Percentiles rank a stretch among this genome's conserved stretches.
Evolutionary conservation across 148 eudicot species (phyloP).

Genomic region (Polygonum maritimum): DNA sequence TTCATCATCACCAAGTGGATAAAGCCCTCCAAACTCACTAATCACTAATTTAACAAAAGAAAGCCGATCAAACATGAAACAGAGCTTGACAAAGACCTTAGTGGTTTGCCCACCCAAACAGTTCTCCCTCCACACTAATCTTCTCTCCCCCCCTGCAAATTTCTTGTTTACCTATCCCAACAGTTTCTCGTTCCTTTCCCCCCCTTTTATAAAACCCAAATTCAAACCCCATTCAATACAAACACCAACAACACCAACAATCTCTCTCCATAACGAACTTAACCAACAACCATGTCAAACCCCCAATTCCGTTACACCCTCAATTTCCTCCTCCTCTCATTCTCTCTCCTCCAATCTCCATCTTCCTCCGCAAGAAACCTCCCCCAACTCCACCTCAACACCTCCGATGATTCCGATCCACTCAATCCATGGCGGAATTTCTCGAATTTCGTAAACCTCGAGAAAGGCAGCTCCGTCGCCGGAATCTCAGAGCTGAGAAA

Average conservation of each 20-base stretch:
- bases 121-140: not conserved
- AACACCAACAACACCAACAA: not conserved
- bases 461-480: constrained; percentile 38
- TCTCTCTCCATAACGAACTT: constrained; percentile 2
- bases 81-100: not conserved
- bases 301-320: not conserved
- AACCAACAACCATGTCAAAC: not conserved
- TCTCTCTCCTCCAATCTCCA: not conserved
- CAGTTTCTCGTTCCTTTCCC: not conserved
- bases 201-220: not conserved
- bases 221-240: too few relatives aligned
- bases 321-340: not conserved
- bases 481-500: constrained; percentile 53
- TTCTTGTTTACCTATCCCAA: constrained; percentile 8
- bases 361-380: not conserved
- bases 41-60: not conserved
- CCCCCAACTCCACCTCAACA: not conserved
- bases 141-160: not conserved
- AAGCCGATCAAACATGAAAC: constrained; percentile 3
- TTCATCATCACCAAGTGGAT: not conserved
- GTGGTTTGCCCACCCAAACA: not conserved
- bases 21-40: not conserved
- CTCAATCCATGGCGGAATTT: constrained; percentile 43
- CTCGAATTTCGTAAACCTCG: constrained; percentile 36
- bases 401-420: not conserved